A percentile compares a stretch with the other conserved stretches of the same genome.
These are phyloP conservation scores for Sphagnum magellanicum DNA, from an alignment of 228 moss, liverwort and hornwort genomes.

Conservation along the genomic window DNA sequence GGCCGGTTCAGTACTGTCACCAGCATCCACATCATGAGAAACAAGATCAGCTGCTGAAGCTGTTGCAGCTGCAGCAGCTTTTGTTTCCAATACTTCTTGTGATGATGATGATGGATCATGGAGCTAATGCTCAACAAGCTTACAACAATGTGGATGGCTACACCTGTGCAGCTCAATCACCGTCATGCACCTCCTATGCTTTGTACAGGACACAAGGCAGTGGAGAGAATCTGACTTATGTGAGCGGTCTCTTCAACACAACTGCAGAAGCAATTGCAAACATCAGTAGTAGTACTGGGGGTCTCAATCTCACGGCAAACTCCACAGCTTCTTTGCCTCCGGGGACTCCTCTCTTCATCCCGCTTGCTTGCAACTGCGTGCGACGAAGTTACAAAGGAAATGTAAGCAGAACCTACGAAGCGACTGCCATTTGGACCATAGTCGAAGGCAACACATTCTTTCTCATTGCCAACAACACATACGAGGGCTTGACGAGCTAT, in stretches of 20 bases:
- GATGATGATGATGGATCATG: too few species aligned
- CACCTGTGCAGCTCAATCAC: slow-evolving; percentile 23
- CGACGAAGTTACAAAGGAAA: slow-evolving; percentile 10
- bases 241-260: slow-evolving; percentile 38
- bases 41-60: too few species aligned
- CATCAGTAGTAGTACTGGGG: slow-evolving; percentile 16
- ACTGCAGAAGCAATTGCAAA: slow-evolving; percentile 24
- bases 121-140: slow-evolving; percentile 40
- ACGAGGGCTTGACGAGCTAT: slow-evolving; percentile 43
- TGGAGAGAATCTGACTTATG: slow-evolving; percentile 13
- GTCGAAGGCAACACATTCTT: slow-evolving; percentile 40
- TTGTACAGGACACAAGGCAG: slow-evolving; percentile 45
- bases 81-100: too few species aligned
- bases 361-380: slow-evolving; percentile 60
- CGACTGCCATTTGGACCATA: slow-evolving; percentile 47
- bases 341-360: slow-evolving; percentile 31
- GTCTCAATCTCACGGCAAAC: slow-evolving; percentile 8
- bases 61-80: too few species aligned
- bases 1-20: too few species aligned
- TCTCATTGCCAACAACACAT: slow-evolving; percentile 22
- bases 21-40: too few species aligned
- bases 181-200: slow-evolving; percentile 45
- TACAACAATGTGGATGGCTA: slow-evolving; percentile 44
- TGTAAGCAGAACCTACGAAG: slow-evolving; percentile 26
- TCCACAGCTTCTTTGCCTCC: slow-evolving; percentile 2